Evolutionary conservation across 2,329 filamentous ascomycete genomes (phyloP).

Genomic region (Zelopaecilomyces penicillatus): DNA sequence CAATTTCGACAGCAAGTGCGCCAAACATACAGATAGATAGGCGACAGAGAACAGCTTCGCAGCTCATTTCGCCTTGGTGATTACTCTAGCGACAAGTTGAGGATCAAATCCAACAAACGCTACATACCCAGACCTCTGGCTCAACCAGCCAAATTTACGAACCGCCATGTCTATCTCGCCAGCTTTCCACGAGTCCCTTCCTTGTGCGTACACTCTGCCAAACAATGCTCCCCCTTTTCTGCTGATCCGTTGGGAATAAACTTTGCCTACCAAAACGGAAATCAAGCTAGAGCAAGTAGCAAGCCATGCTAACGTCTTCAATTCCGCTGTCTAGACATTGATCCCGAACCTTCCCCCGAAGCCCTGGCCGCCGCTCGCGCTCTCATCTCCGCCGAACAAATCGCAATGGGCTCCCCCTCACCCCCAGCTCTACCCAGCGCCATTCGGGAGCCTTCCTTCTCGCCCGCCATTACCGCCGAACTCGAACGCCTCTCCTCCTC

Average conservation of each 20-base stretch:
- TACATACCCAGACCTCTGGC: no score
- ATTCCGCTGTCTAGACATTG: constrained; percentile 57
- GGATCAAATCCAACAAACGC: no score
- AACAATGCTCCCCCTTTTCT: constrained; percentile 8
- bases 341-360: constrained; percentile 56
- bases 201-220: constrained; percentile 48
- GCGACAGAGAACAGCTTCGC: no score
- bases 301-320: neutral
- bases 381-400: constrained; percentile 61
- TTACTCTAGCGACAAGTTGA: no score
- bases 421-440: constrained; percentile 33
- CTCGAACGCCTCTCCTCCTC: constrained; percentile 52
- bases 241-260: constrained; percentile 2
- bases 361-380: constrained; percentile 59
- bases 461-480: constrained; percentile 58
- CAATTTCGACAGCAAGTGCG: no score
- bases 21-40: no score
- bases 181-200: constrained; percentile 65
- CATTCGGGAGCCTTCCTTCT: constrained; percentile 48
- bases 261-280: no score
- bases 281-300: no score
- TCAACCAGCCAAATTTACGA: no score
- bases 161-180: constrained; percentile 21
- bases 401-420: constrained; percentile 31
- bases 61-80: no score